Evolutionary conservation across 441 rosid species (phyloP).

Genomic region (Jatropha podagrica): DNA sequence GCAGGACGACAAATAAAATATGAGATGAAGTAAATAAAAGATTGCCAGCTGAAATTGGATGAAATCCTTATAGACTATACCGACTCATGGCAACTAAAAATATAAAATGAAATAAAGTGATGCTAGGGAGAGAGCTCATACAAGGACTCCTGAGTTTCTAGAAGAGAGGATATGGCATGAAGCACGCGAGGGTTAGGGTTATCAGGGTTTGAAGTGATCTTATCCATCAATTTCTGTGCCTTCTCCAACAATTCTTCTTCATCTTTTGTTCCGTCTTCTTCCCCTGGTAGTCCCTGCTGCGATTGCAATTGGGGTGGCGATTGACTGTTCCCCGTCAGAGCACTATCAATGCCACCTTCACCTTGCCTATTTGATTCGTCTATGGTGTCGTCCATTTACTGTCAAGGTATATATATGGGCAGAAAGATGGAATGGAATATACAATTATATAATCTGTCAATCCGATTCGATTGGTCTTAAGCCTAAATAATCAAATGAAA

Average conservation of each 20-base stretch:
- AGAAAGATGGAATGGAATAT: background rate
- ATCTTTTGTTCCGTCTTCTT: slow-evolving; percentile 45
- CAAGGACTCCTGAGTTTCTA: slow-evolving; percentile 78
- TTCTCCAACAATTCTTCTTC: slow-evolving; percentile 69
- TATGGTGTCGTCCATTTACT: slow-evolving; percentile 11
- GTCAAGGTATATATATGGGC: background rate
- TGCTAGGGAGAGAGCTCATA: slow-evolving; percentile 21
- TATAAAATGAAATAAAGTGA: background rate
- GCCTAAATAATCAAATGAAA: background rate
- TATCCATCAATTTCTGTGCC: slow-evolving; percentile 85
- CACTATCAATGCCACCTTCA: slow-evolving; percentile 2
- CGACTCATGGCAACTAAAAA: no score
- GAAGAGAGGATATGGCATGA: slow-evolving; percentile 77
- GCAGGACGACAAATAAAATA: background rate
- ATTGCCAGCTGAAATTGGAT: background rate
- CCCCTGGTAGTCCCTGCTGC: slow-evolving; percentile 8
- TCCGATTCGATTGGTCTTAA: slow-evolving; percentile 1
- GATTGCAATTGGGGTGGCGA: background rate
- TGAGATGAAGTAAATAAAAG: background rate
- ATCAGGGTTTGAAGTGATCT: slow-evolving; percentile 64
- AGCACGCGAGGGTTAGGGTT: slow-evolving; percentile 77
- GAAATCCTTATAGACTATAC: background rate
- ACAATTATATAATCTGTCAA: slow-evolving; percentile 4
- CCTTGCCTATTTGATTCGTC: slow-evolving; percentile 15
- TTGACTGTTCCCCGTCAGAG: background rate